Evolutionary conservation across 1,284 basidiomycete genomes (phyloP), one percentile per base, ranked within the genome.

Genomic region (Trametes hirsuta): DNA sequence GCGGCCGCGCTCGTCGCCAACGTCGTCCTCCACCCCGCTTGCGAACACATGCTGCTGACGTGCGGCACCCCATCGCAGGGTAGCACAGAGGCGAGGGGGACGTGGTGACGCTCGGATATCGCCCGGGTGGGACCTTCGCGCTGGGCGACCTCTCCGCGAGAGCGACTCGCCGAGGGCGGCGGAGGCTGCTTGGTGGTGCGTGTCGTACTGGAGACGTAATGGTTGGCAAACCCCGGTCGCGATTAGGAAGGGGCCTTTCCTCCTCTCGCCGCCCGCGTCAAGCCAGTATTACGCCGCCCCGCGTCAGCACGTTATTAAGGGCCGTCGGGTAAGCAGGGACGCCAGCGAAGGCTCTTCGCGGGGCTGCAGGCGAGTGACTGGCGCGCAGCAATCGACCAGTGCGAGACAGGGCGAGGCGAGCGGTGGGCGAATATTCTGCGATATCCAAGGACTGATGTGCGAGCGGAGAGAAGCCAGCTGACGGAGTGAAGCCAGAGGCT

Each of bases 191-290:
- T 45, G 44, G 37, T 53, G 47, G 52, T 47, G 44, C 14, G 51
- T 65, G 45, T 47, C 63, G 63, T 65, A 62, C 51, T 57, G 11
- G 57, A 59, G 57, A 65, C 63, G 63, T 65, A 65, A 65, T 65
- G 6, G 54, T 59, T 53, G 55, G 25, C 21, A 36, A 45, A 47
- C 36, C 24, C 36, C 45, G 25, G 35, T 41, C 24, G 56, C 25
- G 48, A 53, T 30, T n/a, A 37, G 47, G 25, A 50, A 53, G 45
- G 47, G 50, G 52, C 30, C 30, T 41, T n/a, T 24, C 21, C 51
- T 48, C 55, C 50, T 46, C 51, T 51, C 47, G 47, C 47, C 53
- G 15, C 51, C 56, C 56, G 47, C 30, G 42, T 36, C 49, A 30
- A 8, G 30, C 30, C 30, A 30, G 8, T 30, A 18, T 18, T 18